Base-by-base conservation (phyloP, 331 rosid genomes). In the Prunus yedoensis region DNA sequence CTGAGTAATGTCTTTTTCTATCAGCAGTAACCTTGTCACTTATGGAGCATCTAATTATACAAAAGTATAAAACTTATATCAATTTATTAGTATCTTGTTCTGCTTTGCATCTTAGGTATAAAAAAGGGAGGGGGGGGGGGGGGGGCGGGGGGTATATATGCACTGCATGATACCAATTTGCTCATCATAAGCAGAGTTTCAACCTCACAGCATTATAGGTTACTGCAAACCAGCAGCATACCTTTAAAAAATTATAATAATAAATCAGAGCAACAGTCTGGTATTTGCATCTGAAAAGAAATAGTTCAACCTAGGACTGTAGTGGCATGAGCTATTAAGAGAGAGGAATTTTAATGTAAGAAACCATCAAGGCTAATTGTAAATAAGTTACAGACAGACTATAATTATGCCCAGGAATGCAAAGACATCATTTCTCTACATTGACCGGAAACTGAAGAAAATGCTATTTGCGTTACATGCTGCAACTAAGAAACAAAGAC, bases 201-300 rank as follows among this genome's bases (percentile, higher is more conserved):
- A 28, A 17, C 17, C 12, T 50, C 49, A 64, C 69, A 69, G 61
- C 43, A 2, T 28, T 46, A 16, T 14, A 69, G 74, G 59, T 69
- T 51, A 46, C 61, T 69, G 43, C 60, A 53, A 68, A 69, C 74
- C 61, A 69, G 60, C 27, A 50, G 21, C 9, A 27, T 25, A 66
- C 32, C 30, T n/a, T n/a, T 64, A 17, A 45, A 64, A 10, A 38
- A 20, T 10, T 43, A 41, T 11, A 25, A 66, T 15, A 41, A 28
- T 8, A 52, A 15, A 4, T 14, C 8, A 52, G 57, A 15, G 20
- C 9, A 7, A 35, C 35, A 10, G 20, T 70, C 30, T 52, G 46
- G 30, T 50, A 69, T 5, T 27, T 69, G 11, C 46, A 15, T 70
- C 43, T 27, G 38, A 32, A 16, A 27, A 50, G 41, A 50, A 13